Percentiles rank a stretch among this genome's conserved stretches.
phyloP scores from a whole-genome alignment of 805 yeast genomes.

The Starmerella geochares region DNA sequence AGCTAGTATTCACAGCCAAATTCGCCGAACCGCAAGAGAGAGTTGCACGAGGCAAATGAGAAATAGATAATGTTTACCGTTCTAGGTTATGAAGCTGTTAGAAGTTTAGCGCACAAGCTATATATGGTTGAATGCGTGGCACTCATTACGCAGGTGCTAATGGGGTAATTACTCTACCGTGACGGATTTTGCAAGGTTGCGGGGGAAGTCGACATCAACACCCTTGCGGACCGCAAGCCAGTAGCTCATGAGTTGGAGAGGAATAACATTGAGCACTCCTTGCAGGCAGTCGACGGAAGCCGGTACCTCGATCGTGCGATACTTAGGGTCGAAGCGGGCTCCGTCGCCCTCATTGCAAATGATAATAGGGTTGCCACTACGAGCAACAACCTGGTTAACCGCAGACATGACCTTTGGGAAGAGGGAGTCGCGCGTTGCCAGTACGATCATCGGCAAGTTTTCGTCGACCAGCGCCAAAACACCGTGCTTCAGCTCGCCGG shows the following conservation, averaged over 20 bases:
- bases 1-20: too few species aligned
- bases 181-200: conserved; percentile 96
- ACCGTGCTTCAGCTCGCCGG: conserved; percentile 98
- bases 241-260: conserved; percentile 90
- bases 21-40: too few species aligned
- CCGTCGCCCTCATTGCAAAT: conserved; percentile 77
- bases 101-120: background rate
- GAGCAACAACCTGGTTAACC: conserved; percentile 90
- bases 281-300: conserved; percentile 94
- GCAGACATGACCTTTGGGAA: conserved; percentile 95
- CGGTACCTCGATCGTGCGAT: conserved; percentile 72
- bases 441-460: conserved; percentile 82
- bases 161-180: conserved; percentile 66
- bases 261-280: conserved; percentile 88
- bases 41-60: too few species aligned
- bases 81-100: background rate
- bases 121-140: background rate
- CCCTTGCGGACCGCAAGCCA: conserved; percentile 95
- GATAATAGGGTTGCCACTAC: conserved; percentile 93
- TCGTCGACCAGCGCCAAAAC: conserved; percentile 94
- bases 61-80: too few species aligned
- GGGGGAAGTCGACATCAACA: conserved; percentile 95
- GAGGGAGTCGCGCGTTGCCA: conserved; percentile 91
- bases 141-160: background rate
- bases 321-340: conserved; percentile 32